These are phyloP conservation scores for Penicillium capsulatum DNA, from an alignment of 2,329 filamentous ascomycete genomes.

Conservation along the genomic window DNA sequence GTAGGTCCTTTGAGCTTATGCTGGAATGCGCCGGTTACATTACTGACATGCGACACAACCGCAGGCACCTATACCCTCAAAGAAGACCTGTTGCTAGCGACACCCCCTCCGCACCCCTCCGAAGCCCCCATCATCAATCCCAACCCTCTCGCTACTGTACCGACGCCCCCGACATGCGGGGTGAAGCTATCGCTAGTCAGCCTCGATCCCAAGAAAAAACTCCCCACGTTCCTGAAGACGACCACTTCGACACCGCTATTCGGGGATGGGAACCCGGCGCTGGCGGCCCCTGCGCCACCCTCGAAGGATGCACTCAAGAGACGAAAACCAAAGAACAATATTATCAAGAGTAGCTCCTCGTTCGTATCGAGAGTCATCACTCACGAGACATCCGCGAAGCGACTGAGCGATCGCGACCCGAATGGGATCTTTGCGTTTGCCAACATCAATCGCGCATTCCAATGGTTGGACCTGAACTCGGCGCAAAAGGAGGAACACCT, in stretches of 20 bases:
- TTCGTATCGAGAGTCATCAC: slow-evolving; percentile 96
- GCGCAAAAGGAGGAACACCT: slow-evolving; percentile 71
- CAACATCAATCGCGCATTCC: slow-evolving; percentile 91
- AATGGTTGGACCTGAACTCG: slow-evolving; percentile 89
- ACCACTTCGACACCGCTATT: slow-evolving; percentile 61
- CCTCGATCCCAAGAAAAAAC: slow-evolving; percentile 58
- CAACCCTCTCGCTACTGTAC: slow-evolving; percentile 83
- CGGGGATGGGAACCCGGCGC: slow-evolving; percentile 76
- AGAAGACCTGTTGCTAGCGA: slow-evolving; percentile 88
- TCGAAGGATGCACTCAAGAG: slow-evolving; percentile 68
- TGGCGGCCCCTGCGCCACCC: slow-evolving; percentile 52
- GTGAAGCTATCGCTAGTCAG: slow-evolving; percentile 77
- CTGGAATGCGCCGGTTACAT: neutral
- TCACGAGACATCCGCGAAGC: slow-evolving; percentile 74
- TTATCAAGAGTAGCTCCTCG: slow-evolving; percentile 96
- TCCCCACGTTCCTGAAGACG: slow-evolving; percentile 37
- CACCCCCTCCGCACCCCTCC: slow-evolving; percentile 90
- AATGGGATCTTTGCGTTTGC: slow-evolving; percentile 88
- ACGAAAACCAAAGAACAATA: slow-evolving; percentile 95
- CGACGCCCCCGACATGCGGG: slow-evolving; percentile 76
- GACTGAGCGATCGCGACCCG: slow-evolving; percentile 69
- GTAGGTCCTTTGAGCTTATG: slow-evolving; percentile 43
- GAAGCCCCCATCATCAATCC: slow-evolving; percentile 82
- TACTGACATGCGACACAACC: slow-evolving; percentile 21
- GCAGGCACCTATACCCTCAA: slow-evolving; percentile 82